Evolutionary conservation across 345 rosid genomes (phyloP).

Genomic region (Corymbia maculata): DNA sequence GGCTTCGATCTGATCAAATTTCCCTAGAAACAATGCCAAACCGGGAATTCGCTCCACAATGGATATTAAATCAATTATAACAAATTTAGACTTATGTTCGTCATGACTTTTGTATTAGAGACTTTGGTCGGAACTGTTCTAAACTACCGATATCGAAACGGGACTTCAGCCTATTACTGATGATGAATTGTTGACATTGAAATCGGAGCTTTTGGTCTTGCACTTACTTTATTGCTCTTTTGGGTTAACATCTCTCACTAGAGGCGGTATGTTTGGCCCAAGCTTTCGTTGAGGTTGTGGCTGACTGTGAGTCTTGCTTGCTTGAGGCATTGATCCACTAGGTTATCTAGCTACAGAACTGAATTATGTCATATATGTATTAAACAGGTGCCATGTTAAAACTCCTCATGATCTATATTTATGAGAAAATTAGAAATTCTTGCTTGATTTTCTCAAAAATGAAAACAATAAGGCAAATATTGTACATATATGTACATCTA

Average conservation of each 20-base stretch:
- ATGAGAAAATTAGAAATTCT: neutral
- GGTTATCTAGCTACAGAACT: neutral
- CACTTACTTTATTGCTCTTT: neutral
- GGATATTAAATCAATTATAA: neutral
- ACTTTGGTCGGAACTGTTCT: neutral
- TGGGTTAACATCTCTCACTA: no score
- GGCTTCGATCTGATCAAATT: neutral
- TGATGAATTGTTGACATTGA: neutral
- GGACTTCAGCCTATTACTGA: neutral
- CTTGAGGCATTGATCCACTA: no score
- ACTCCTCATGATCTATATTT: neutral
- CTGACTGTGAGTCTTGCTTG: no score
- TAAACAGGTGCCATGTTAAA: neutral
- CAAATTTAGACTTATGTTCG: neutral
- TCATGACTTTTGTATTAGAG: neutral
- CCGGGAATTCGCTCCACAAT: neutral
- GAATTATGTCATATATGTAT: neutral
- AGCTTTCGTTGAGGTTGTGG: no score
- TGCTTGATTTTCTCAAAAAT: neutral
- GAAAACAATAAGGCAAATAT: neutral
- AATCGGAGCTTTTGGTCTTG: neutral
- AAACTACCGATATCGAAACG: neutral
- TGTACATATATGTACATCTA: neutral
- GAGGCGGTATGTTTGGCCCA: no score
- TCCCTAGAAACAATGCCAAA: neutral